Evolutionary conservation across 768 basidiomycete species (phyloP), one percentile per base, ranked within the genome.

Genomic region (Mrakia frigida): DNA sequence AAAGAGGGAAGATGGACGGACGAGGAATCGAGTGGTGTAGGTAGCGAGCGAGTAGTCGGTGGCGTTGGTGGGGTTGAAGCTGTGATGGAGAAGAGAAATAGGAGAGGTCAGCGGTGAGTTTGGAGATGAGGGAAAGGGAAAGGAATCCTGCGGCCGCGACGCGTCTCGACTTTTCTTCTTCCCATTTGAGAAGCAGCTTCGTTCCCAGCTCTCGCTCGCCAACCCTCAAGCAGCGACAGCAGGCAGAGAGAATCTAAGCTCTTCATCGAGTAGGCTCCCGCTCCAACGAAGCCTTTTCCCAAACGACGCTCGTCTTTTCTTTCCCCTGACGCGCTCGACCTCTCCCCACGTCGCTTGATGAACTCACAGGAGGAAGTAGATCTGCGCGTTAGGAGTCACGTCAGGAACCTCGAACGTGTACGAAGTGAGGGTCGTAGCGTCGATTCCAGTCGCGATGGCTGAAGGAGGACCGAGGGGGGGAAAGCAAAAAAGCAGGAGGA

Each of bases 311-410:
- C 70, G 39, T n/a, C 31, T 31, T 28, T 16, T 35, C 46, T 18
- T 9, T 3, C 25, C 46, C 43, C 33, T 52, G 70, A 25, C 70
- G 39, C 31, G 46, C n/a, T n/a, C 31, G 43, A 53, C 43, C 70
- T 25, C 21, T 50, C 46, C 31, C 28, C 25, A 11, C 16, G 52
- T 21, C 14, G 11, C 43, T 53, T 14, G 21, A 43, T 43, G 28
- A 52, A 53, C 70, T 33, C 11, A 77, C 76, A 73, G 71, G 70
- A 77, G 76, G 76, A 77, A 77, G 71, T 77, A 77, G 76, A 77
- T 77, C 13, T 46, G 46, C 14, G 77, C 33, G 33, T 53, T 70
- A 33, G 77, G 77, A 33, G 67, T 70, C 25, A 78, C 77, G 31
- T 74, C 73, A 13, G 77, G 77, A 14, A 61, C 70, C 0, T 52